Evolutionary conservation across 768 basidiomycete species (phyloP).

Genomic region (Phlegmacium glaucopus): DNA sequence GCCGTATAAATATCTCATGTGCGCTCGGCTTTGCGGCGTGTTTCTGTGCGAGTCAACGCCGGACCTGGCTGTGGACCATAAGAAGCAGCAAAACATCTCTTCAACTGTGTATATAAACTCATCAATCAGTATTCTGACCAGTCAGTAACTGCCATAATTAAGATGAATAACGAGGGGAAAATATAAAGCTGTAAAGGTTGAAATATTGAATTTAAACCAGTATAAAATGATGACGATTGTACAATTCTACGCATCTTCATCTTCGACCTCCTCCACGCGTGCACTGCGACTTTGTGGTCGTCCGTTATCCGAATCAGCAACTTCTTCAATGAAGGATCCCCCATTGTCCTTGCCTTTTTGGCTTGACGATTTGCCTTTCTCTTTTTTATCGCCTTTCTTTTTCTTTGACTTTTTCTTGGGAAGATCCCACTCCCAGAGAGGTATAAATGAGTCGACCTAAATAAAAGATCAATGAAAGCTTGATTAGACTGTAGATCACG

Average conservation of each 20-base stretch:
- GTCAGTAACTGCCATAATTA: too few relatives aligned
- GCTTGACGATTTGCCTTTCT: conserved; percentile 39
- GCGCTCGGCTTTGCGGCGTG: too few relatives aligned
- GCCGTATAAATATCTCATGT: too few relatives aligned
- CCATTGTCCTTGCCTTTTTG: conserved; percentile 41
- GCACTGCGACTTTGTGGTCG: conserved; percentile 40
- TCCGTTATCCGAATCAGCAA: conserved; percentile 40
- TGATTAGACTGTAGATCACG: not conserved
- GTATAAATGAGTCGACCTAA: conserved; percentile 96
- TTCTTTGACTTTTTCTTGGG: conserved; percentile 75
- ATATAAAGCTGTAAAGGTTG: too few relatives aligned
- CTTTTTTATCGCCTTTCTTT: conserved; percentile 55
- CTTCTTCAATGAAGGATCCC: conserved; percentile 44
- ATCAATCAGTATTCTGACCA: too few relatives aligned
- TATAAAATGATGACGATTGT: conserved; percentile 1
- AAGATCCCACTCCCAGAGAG: conserved; percentile 95
- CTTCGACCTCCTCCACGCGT: conserved; percentile 44
- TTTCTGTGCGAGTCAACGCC: too few relatives aligned
- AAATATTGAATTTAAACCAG: too few relatives aligned
- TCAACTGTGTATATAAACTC: too few relatives aligned
- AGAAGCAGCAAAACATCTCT: too few relatives aligned
- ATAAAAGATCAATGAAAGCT: not conserved
- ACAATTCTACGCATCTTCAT: conserved; percentile 24
- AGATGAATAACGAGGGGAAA: too few relatives aligned
- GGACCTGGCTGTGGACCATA: too few relatives aligned